Conservation (phyloP, 768 basidiomycete genomes). For the Leccinum variicolor region DNA sequence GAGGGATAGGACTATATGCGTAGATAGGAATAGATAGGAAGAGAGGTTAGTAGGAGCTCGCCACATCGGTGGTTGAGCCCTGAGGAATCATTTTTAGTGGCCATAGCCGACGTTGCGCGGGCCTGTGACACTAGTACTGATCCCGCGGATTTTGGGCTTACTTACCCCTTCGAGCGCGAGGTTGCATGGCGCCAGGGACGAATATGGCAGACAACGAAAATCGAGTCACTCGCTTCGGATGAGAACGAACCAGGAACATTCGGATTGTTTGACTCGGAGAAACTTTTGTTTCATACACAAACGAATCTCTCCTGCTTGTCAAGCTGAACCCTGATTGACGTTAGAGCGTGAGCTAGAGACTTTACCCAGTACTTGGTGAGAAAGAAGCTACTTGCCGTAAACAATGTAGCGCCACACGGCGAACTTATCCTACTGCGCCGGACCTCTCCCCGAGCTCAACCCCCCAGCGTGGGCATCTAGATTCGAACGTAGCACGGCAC, state of each 20-base stretch:
- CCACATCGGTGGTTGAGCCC: constrained; percentile 11
- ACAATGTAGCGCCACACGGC: constrained; percentile 17
- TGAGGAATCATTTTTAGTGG: constrained; percentile 17
- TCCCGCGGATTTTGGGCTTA: not conserved
- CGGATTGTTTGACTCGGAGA: not conserved
- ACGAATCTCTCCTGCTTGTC: not conserved
- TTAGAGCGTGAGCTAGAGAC: constrained; percentile 13
- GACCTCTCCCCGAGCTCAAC: not conserved
- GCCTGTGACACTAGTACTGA: constrained; percentile 5
- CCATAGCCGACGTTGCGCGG: constrained; percentile 21
- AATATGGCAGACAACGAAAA: not conserved
- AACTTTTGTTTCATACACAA: not conserved
- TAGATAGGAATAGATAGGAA: constrained; percentile 17
- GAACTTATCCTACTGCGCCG: constrained; percentile 3
- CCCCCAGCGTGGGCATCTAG: not conserved
- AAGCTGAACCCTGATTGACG: constrained; percentile 10
- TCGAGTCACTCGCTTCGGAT: not conserved
- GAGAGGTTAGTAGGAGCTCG: not conserved
- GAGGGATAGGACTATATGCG: constrained; percentile 8
- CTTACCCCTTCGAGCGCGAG: not conserved
- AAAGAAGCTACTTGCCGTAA: constrained; percentile 19
- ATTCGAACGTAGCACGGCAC: not conserved
- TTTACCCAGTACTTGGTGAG: not conserved
- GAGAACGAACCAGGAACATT: not conserved
- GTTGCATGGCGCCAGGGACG: not conserved